Conservation (phyloP, 1,284 basidiomycete species). For the Clitocybe nebularis region DNA sequence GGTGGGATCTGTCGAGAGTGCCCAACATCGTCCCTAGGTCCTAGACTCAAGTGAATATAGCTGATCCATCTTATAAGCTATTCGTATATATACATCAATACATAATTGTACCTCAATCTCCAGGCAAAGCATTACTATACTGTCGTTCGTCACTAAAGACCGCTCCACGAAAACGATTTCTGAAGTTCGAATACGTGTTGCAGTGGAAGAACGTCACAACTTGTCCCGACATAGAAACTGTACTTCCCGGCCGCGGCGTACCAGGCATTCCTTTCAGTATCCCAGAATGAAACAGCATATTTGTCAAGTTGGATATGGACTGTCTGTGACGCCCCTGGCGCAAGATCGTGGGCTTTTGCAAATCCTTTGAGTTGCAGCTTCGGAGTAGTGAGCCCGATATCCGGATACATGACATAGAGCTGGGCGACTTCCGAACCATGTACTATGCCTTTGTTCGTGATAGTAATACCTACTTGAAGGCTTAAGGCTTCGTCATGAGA, state of each 20-base stretch:
- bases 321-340: slow-evolving; percentile 8
- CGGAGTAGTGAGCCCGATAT: slow-evolving; percentile 52
- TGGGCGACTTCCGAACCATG: slow-evolving; percentile 66
- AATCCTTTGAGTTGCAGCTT: slow-evolving; percentile 45
- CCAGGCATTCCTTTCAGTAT: slow-evolving; percentile 40
- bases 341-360: slow-evolving; percentile 15
- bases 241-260: slow-evolving; percentile 41
- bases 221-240: slow-evolving; percentile 43
- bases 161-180: slow-evolving; percentile 43
- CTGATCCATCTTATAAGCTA: too few relatives aligned
- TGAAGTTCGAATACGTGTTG: slow-evolving; percentile 33
- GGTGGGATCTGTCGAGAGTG: too few relatives aligned
- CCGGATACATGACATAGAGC: slow-evolving; percentile 59
- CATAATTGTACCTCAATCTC: too few relatives aligned
- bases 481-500: slow-evolving; percentile 29
- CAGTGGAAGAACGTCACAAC: slow-evolving; percentile 41
- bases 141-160: too few relatives aligned
- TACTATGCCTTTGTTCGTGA: slow-evolving; percentile 55
- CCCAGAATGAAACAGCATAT: slow-evolving; percentile 55
- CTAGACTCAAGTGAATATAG: too few relatives aligned
- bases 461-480: slow-evolving; percentile 37
- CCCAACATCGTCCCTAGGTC: too few relatives aligned
- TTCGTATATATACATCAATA: too few relatives aligned
- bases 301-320: slow-evolving; percentile 15
- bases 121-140: too few relatives aligned